Conservation (phyloP, 2,329 filamentous ascomycete genomes). For the Fusarium tjaetaba region DNA sequence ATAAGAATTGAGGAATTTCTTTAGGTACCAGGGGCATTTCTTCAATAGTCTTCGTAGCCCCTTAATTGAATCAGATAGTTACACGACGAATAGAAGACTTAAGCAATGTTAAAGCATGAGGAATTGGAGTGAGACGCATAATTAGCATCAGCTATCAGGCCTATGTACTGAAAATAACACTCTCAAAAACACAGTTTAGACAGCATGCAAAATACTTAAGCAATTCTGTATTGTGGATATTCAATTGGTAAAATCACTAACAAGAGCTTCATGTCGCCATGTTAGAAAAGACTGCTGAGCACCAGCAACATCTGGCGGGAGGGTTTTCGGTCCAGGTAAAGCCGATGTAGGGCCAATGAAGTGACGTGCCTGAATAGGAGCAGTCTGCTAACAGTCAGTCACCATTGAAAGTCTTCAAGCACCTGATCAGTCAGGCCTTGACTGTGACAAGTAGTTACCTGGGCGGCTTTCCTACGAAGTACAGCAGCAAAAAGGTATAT, state of each 20-base stretch:
- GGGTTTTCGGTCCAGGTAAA: fast-evolving
- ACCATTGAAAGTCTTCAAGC: fast-evolving
- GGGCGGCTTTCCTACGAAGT: background rate
- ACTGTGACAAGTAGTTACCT: background rate
- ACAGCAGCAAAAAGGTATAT: background rate
- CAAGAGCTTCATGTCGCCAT: fast-evolving
- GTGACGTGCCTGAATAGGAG: background rate
- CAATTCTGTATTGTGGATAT: fast-evolving
- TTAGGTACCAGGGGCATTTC: no score
- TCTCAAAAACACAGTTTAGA: background rate
- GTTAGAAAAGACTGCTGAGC: fast-evolving
- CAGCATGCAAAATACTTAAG: background rate
- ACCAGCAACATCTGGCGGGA: background rate
- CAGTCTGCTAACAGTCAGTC: fast-evolving
- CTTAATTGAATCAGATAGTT: background rate
- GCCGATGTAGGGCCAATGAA: fast-evolving
- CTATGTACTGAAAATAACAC: background rate
- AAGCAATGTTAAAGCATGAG: fast-evolving
- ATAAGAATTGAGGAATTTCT: fast-evolving
- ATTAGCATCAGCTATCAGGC: background rate
- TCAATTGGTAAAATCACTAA: fast-evolving
- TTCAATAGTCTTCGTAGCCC: fast-evolving
- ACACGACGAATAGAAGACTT: fast-evolving
- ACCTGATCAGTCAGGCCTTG: background rate
- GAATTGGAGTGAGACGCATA: fast-evolving